Conservation (phyloP, 140 eudicot species). For the Cichorium intybus region DNA sequence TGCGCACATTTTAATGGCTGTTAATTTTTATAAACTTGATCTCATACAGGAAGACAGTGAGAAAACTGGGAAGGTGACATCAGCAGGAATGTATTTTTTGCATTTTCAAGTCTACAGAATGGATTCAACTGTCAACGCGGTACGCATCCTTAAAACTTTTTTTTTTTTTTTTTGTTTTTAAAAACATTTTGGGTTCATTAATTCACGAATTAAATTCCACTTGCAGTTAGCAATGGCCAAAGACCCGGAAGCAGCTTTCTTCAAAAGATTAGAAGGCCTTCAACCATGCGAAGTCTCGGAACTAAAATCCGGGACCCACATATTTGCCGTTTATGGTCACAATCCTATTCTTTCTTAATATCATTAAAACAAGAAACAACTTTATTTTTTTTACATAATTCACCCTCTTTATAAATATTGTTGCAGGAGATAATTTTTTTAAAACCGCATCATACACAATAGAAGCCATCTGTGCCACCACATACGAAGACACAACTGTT, state of each 20-base stretch:
- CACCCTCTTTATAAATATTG: no score
- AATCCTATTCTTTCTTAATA: background rate
- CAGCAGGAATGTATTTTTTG: conserved; percentile 97
- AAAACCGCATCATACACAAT: conserved; percentile 84
- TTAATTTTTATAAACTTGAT: background rate
- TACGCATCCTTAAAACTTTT: conserved; percentile 31
- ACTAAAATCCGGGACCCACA: conserved; percentile 88
- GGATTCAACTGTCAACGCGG: conserved; percentile 94
- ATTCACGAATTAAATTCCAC: background rate
- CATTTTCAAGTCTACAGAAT: conserved; percentile 96
- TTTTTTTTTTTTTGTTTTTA: background rate
- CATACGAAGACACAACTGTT: conserved; percentile 84
- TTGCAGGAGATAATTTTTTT: conserved; percentile 94
- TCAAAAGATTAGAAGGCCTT: conserved; percentile 91
- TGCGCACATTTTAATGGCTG: no score
- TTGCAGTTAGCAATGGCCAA: conserved; percentile 91
- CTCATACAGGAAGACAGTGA: conserved; percentile 92
- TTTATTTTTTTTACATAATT: no score
- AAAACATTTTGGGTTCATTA: background rate
- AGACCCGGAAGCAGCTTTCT: conserved; percentile 98
- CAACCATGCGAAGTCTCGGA: conserved; percentile 97
- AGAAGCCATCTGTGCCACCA: conserved; percentile 87
- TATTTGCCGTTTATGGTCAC: conserved; percentile 92
- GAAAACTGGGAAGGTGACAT: conserved; percentile 83
- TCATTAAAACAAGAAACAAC: background rate